Evolutionary conservation across 2,329 filamentous ascomycete genomes (phyloP), one percentile per base, ranked within the genome.

Genomic region (Colletotrichum theobromicola): DNA sequence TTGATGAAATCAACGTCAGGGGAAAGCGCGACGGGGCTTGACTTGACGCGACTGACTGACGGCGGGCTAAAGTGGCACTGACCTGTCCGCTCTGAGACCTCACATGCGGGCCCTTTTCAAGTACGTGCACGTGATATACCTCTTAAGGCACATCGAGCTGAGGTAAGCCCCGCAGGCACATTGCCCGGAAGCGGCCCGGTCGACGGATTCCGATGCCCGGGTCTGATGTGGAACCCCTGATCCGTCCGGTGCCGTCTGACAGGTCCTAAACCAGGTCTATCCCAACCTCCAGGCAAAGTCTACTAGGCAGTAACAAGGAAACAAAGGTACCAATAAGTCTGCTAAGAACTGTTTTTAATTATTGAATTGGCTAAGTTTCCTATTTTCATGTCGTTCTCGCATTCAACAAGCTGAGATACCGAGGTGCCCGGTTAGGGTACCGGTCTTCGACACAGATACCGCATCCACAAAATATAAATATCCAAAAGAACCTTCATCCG

Each of bases 51-150:
- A 72, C 55, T 16, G 13, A 60, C 18, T 50, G 42, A 28, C 53
- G 4, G 30, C 28, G 5, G 72, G 34, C 30, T 67, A 72, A 72
- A 72, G 72, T 74, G 72, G 68, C 55, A 46, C 30, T 67, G 57
- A 60, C 66, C 68, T 74, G 72, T 42, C 72, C 55, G 61, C 35
- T 34, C 42, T 46, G 55, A 67, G 68, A 63, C 72, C 61, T n/a
- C n/a, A n/a, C n/a, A n/a, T 21, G 55, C 42, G 46, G 24, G n/a
- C n/a, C 7, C 5, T 28, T 28, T 32, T 30, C 12, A 21, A 16
- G 50, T 37, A 15, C 4, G 16, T 30, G 13, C 72, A 74, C 68
- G 72, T 72, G 68, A 58, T 21, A 2, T 15, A 2, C 3, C n/a
- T n/a, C n/a, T n/a, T n/a, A n/a, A n/a, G 1, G 5, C n/a, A 5